A percentile compares a stretch with the other conserved stretches of the same genome.
phyloP scores from a whole-genome alignment of 2,329 filamentous ascomycete species.

The Diaporthe sp. region DNA sequence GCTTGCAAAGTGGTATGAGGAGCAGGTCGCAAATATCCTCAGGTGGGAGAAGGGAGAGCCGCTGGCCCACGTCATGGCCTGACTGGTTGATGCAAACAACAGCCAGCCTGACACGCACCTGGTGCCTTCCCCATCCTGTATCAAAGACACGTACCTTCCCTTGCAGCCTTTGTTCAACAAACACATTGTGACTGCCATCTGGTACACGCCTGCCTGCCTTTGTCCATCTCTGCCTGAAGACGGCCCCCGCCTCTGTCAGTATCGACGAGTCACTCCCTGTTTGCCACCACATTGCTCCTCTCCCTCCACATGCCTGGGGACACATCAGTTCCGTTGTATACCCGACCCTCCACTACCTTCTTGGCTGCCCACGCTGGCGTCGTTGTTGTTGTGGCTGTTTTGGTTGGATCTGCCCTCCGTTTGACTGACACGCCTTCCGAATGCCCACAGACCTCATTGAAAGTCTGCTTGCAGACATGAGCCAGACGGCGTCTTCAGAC shows the following conservation, averaged over 20 bases:
- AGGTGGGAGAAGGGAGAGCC: conserved; percentile 52
- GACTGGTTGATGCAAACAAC: neutral
- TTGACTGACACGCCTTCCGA: neutral
- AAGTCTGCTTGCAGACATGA: conserved; percentile 9
- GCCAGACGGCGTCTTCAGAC: neutral
- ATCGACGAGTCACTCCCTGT: neutral
- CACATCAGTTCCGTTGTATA: no score
- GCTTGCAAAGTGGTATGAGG: conserved; percentile 73
- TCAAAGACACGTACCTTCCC: neutral
- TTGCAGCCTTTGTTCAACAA: neutral
- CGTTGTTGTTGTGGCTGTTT: neutral
- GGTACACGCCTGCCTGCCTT: neutral
- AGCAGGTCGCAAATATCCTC: conserved; percentile 71
- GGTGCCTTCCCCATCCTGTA: neutral
- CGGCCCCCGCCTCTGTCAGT: no score
- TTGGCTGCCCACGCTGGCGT: neutral
- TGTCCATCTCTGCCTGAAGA: neutral
- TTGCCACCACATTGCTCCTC: neutral
- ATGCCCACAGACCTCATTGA: conserved; percentile 7
- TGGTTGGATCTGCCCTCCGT: neutral
- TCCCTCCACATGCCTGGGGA: neutral
- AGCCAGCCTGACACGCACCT: no score
- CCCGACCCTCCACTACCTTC: no score
- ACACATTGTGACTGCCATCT: neutral
- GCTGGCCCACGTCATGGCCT: conserved; percentile 26